phyloP scores from a whole-genome alignment of 345 rosid genomes.

The Linum tenue region DNA sequence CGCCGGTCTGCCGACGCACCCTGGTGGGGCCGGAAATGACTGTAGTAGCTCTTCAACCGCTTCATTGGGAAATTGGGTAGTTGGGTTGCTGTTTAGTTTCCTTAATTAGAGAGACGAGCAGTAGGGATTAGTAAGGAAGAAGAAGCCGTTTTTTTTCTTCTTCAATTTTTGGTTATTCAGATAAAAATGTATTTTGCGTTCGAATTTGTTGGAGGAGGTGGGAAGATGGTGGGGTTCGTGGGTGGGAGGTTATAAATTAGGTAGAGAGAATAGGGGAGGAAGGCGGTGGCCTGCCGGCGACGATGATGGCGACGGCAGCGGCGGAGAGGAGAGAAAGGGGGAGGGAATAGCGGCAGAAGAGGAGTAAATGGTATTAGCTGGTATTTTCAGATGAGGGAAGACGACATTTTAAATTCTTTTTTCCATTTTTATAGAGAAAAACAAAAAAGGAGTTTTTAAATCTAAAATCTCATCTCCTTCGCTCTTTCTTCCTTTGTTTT shows the following conservation, averaged over 20 bases:
- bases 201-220: background rate
- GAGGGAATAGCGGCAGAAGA: background rate
- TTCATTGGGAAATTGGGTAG: slow-evolving; percentile 34
- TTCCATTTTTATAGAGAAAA: no score
- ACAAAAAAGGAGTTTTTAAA: no score
- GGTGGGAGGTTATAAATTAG: background rate
- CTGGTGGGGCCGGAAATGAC: slow-evolving; percentile 54
- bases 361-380: background rate
- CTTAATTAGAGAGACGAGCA: no score
- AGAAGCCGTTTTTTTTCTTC: background rate
- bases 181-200: background rate
- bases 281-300: background rate
- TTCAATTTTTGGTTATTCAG: background rate
- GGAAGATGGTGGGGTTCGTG: background rate
- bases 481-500: no score
- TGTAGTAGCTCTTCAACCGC: slow-evolving; percentile 58
- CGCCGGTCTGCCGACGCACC: slow-evolving; percentile 29
- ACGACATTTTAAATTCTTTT: background rate
- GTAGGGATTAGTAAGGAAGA: no score
- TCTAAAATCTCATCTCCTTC: no score
- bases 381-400: background rate
- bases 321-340: background rate
- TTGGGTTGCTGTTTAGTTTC: background rate
- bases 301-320: background rate
- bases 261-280: background rate